A percentile compares a stretch with the other conserved stretches of the same genome.
Conservation (phyloP, 768 basidiomycete genomes). For the Auricularia cornea region DNA sequence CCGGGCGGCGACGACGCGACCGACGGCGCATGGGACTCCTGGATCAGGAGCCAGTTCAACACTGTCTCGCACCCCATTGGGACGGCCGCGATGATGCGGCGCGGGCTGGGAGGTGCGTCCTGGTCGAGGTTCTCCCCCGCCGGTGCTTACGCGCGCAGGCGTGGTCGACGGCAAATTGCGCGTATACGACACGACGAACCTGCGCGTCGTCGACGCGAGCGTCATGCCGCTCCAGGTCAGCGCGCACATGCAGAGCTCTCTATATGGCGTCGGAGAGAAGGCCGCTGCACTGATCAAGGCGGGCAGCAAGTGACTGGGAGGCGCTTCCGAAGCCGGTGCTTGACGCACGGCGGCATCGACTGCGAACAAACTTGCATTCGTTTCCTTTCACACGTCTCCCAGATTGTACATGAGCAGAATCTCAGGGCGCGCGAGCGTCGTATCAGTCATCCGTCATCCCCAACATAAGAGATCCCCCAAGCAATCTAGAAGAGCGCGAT, state of each 20-base stretch:
- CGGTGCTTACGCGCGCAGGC: neutral
- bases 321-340: too few relatives aligned
- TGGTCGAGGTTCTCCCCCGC: neutral
- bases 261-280: conserved; percentile 48
- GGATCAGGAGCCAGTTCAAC: conserved; percentile 34
- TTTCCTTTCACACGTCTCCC: too few relatives aligned
- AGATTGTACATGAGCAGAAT: too few relatives aligned
- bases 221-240: conserved; percentile 41
- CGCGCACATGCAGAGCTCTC: conserved; percentile 37
- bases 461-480: too few relatives aligned
- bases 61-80: conserved; percentile 45
- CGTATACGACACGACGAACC: conserved; percentile 17
- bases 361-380: too few relatives aligned
- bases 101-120: conserved; percentile 20
- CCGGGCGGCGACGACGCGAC: conserved; percentile 33
- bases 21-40: conserved; percentile 37
- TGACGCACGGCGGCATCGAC: too few relatives aligned
- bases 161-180: conserved; percentile 13
- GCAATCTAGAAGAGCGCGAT: neutral
- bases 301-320: too few relatives aligned
- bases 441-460: too few relatives aligned
- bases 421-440: too few relatives aligned
- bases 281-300: conserved; percentile 23
- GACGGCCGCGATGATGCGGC: conserved; percentile 29
- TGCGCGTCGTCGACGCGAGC: conserved; percentile 46